Conservation (phyloP, 192 early-diverging fungal genomes). For the Endogone sp. region DNA sequence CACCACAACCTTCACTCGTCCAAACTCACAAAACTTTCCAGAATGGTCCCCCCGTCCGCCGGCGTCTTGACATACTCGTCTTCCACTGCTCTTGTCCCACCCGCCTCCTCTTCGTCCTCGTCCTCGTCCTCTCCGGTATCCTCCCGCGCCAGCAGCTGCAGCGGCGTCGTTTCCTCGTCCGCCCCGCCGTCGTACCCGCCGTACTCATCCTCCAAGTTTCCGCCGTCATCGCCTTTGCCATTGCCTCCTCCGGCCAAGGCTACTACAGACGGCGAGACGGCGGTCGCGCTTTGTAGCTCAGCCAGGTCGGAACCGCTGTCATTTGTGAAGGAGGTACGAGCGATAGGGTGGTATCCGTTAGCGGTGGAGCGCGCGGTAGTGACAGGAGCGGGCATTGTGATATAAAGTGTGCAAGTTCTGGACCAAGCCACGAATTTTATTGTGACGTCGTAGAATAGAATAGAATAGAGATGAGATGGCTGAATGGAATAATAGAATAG, state of each 20-base stretch:
- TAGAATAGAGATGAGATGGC: too few relatives aligned
- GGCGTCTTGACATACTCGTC: slow-evolving; percentile 20
- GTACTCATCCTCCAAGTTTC: slow-evolving; percentile 1
- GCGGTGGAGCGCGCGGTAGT: too few relatives aligned
- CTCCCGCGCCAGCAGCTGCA: background rate
- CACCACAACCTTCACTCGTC: background rate
- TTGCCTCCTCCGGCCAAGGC: background rate
- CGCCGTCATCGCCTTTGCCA: background rate
- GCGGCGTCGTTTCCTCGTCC: background rate
- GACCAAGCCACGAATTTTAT: too few relatives aligned
- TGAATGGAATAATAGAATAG: too few relatives aligned
- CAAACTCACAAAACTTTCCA: slow-evolving; percentile 46
- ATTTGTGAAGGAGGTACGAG: background rate
- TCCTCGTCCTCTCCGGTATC: background rate
- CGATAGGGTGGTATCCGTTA: background rate
- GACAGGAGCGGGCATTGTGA: too few relatives aligned
- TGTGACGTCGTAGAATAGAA: too few relatives aligned
- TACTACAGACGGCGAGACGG: background rate
- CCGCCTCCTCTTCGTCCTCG: background rate
- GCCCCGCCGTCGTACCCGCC: slow-evolving; percentile 3
- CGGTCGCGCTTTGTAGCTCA: background rate
- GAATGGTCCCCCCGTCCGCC: slow-evolving; percentile 49
- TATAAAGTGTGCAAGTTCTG: too few relatives aligned
- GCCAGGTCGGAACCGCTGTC: background rate
- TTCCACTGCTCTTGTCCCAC: background rate